Evolutionary conservation across 1,139 yeast species (phyloP), one percentile per base, ranked within the genome.

Genomic region (Yamadazyma dendronema): DNA sequence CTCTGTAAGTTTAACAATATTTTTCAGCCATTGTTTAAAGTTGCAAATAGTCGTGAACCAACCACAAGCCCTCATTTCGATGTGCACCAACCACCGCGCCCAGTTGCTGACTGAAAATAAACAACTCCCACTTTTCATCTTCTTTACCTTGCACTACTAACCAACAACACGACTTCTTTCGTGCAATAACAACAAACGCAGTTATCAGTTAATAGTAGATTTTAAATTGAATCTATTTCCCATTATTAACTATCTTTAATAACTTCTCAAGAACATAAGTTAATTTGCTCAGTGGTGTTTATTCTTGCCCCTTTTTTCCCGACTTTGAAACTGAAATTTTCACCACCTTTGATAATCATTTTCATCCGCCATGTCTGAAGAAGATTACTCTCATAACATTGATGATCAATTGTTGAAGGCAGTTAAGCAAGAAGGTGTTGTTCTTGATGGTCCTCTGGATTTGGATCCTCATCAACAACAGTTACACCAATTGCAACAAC

Each of bases 341-440:
- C 14, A 10, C 23, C 23, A 31, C 6, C 23, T 14, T 10, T 14
- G 22, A 6, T 9, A 9, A 19, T 19, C 6, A 19, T 19, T n/a
- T n/a, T n/a, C n/a, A n/a, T 30, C 21, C 13, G 4, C 17, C 22
- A 43, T 43, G 47, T 43, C 47, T 14, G 52, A 48, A 45, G 69
- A 65, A 43, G 72, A 65, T 44, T 69, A 67, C 49, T 53, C 73
- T 36, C 61, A 61, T 45, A 69, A 68, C 50, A 71, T 71, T 41
- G 76, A 71, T 46, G 75, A 71, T 50, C 76, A 71, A 50, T 58
- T 71, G 40, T 59, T 69, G 33, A 57, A 61, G 32, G 72, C 62
- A 15, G 68, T 61, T 32, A 64, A 64, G 42, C 66, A 59, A 44
- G 61, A 56, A 36, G 66, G 56, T 11, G 61, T 56, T 24, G 55